Conservation (phyloP, 108 stramenopile genomes). For the Epipyxis sp. region DNA sequence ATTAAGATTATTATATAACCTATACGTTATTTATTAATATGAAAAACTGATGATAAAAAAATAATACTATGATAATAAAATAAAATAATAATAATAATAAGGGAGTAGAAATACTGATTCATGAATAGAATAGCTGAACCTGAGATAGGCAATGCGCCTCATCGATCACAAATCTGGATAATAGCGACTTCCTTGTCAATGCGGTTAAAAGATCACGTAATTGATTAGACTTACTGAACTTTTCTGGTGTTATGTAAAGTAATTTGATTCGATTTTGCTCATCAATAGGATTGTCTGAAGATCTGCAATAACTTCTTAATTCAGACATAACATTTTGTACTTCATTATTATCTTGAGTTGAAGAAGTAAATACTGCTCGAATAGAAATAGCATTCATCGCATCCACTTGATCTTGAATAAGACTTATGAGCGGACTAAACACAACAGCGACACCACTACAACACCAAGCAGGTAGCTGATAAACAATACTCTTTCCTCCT, state of each 20-base stretch:
- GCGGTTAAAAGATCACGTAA: constrained; percentile 42
- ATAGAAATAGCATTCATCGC: constrained; percentile 75
- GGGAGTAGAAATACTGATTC: no score
- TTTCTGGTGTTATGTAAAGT: constrained; percentile 98
- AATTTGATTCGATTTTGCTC: constrained; percentile 66
- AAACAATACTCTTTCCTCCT: constrained; percentile 28
- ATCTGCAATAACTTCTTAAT: constrained; percentile 48
- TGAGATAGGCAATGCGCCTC: constrained; percentile 31
- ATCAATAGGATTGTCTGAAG: background rate
- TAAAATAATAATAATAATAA: no score
- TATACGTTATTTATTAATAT: no score
- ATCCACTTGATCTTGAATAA: constrained; percentile 96
- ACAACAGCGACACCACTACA: constrained; percentile 80
- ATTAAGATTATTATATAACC: no score
- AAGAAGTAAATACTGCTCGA: constrained; percentile 71
- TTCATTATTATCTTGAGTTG: constrained; percentile 75
- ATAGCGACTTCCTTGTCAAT: constrained; percentile 23
- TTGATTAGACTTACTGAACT: constrained; percentile 38
- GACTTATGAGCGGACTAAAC: constrained; percentile 85
- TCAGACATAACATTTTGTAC: constrained; percentile 60
- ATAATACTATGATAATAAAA: no score
- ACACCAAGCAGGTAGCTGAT: constrained; percentile 84
- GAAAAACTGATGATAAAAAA: no score
- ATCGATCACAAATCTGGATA: constrained; percentile 31
- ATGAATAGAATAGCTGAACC: no score